Evolutionary conservation across 164 flowering plant species (phyloP), one percentile per base, ranked within the genome.

Genomic region (Sextonia rubra): DNA sequence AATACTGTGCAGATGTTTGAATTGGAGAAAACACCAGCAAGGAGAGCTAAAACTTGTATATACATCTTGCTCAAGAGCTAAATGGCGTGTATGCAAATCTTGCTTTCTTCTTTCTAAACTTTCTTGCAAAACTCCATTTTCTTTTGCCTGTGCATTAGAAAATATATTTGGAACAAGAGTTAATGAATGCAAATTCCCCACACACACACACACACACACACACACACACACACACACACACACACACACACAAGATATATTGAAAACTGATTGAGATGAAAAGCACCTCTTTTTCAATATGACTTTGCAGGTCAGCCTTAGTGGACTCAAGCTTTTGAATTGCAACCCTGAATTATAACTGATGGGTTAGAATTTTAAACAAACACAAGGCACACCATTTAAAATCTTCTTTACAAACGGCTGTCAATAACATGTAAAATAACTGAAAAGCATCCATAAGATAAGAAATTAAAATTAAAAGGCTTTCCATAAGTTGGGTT

Each of bases 31-130:
- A 62, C 23, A 27, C 23, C 27, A 14, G 47, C 22, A 14, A 27
- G 68, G 47, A 64, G 30, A 27, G 68, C n/a, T 3, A 26, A 64
- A 64, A 26, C 22, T 47, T 44, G 26, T 20, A 30, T 49, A 20
- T 91, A 92, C 98, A 74, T 92, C 97, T 85, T 84, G 83, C 82
- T 92, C 93, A 52, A 92, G 97, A 70, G 88, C 87, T 74, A 82
- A 73, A 69, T 94, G 97, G 47, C 84, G 94, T 69, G 84, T 85
- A 73, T 74, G 86, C 84, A 92, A 77, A 64, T 80, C 83, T 72
- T 83, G 78, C 86, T 91, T 94, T 69, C 86, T 78, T 71, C 56
- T 77, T 78, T 89, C 86, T 83, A 91, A 62, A 74, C 82, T 80
- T 69, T 79, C 85, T 79, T 83, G 85, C 65, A 92, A 83, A 77